phyloP scores from a whole-genome alignment of 148 eudicot species.

The Linanthus parryae region DNA sequence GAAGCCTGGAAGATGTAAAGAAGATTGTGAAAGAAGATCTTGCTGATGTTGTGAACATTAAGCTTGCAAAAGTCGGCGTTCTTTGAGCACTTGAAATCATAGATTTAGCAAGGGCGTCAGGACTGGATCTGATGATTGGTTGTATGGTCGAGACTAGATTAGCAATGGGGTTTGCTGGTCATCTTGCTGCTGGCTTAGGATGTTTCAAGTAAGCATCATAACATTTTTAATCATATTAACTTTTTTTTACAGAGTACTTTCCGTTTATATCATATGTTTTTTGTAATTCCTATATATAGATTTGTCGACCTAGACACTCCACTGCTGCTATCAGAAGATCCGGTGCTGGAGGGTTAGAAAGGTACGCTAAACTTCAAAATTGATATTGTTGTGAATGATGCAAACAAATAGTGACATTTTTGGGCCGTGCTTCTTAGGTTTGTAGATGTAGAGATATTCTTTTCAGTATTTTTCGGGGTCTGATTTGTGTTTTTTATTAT shows the following conservation, averaged over 20 bases:
- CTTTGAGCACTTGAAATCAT: constrained; percentile 74
- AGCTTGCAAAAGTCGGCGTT: constrained; percentile 83
- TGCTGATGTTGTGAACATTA: constrained; percentile 75
- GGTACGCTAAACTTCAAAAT: too few species aligned
- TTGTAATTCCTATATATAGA: constrained; percentile 29
- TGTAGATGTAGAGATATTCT: too few species aligned
- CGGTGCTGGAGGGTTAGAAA: constrained; percentile 78
- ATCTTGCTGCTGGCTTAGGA: constrained; percentile 91
- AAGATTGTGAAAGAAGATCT: constrained; percentile 53
- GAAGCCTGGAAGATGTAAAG: constrained; percentile 59
- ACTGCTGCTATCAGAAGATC: constrained; percentile 74
- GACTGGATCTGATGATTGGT: constrained; percentile 81
- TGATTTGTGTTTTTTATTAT: too few species aligned
- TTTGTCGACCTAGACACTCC: constrained; percentile 87
- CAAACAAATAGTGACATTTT: too few species aligned
- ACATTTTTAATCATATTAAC: too few species aligned
- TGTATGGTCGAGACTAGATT: constrained; percentile 97
- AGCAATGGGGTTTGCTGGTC: constrained; percentile 95
- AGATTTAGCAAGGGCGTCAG: constrained; percentile 55
- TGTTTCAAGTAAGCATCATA: constrained; percentile 59
- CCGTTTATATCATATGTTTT: too few species aligned
- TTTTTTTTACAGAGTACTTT: too few species aligned
- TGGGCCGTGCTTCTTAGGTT: too few species aligned
- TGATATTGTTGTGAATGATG: too few species aligned
- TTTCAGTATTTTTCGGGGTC: too few species aligned